These are phyloP conservation scores for Saraca asoca DNA, from an alignment of 331 rosid genomes.

Conservation along the genomic window DNA sequence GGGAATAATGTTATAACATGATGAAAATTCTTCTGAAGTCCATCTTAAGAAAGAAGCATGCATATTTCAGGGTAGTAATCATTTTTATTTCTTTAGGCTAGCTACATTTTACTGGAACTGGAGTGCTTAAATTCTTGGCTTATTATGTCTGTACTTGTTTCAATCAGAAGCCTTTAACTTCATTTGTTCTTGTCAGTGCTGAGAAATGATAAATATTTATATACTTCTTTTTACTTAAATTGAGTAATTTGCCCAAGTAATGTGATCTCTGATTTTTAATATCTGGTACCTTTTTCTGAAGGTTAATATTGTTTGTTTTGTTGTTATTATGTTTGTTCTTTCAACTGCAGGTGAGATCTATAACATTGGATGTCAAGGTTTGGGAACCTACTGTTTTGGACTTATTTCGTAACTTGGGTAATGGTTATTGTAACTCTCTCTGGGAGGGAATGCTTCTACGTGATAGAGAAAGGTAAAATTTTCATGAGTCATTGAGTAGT, in stretches of 20 bases:
- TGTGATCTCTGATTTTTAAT: slow-evolving; percentile 17
- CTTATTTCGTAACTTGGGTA: slow-evolving; percentile 81
- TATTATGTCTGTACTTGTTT: not conserved
- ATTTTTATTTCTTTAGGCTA: slow-evolving; percentile 17
- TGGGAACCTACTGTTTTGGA: slow-evolving; percentile 89
- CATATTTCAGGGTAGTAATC: slow-evolving; percentile 13
- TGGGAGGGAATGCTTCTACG: slow-evolving; percentile 83
- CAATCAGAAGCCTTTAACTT: slow-evolving; percentile 5
- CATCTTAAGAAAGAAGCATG: slow-evolving; percentile 16
- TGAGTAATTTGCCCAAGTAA: not conserved
- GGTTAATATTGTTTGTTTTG: not conserved
- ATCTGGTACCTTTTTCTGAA: slow-evolving; percentile 19
- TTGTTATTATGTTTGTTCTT: slow-evolving; percentile 20
- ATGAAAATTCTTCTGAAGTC: slow-evolving; percentile 15
- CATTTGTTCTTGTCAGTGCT: slow-evolving; percentile 8
- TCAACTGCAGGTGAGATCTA: slow-evolving; percentile 88
- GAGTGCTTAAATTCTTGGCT: slow-evolving; percentile 17
- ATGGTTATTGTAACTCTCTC: slow-evolving; percentile 78
- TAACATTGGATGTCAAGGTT: slow-evolving; percentile 83
- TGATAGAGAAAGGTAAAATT: slow-evolving; percentile 58
- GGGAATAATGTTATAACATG: too few relatives aligned
- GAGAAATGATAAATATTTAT: slow-evolving; percentile 1
- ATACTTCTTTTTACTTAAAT: slow-evolving; percentile 20
- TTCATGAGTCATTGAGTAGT: slow-evolving; percentile 16
- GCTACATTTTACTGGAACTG: not conserved